Percentiles rank a stretch among this genome's conserved stretches.
Evolutionary conservation across 805 yeast genomes (phyloP).

Genomic region (Saturnispora saitoi): DNA sequence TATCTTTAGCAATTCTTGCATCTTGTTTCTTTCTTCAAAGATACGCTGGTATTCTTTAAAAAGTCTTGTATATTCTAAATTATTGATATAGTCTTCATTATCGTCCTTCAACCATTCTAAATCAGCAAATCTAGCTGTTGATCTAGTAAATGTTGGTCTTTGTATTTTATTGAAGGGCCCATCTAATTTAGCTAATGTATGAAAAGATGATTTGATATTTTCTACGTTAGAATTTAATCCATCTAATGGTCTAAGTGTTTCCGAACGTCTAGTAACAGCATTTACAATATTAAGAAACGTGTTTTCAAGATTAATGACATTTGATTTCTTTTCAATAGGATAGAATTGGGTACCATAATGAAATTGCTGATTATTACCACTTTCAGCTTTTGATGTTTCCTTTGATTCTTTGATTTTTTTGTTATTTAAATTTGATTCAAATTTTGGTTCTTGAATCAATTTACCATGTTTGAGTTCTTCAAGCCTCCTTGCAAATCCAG

Average conservation of each 20-base stretch:
- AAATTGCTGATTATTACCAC: neutral
- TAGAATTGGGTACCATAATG: constrained; percentile 8
- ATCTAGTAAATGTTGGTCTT: constrained; percentile 16
- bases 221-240: neutral
- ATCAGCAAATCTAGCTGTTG: constrained; percentile 23
- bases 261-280: neutral
- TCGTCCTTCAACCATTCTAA: constrained; percentile 27
- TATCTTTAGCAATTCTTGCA: constrained; percentile 29
- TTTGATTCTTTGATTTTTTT: too few species aligned
- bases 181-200: neutral
- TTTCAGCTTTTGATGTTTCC: neutral
- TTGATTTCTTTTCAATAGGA: neutral
- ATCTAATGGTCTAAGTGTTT: neutral
- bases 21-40: constrained; percentile 33
- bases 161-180: neutral
- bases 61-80: constrained; percentile 23
- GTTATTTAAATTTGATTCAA: neutral
- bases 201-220: constrained; percentile 2
- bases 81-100: constrained; percentile 24
- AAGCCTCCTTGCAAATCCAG: constrained; percentile 4
- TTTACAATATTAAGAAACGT: constrained; percentile 4
- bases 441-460: neutral
- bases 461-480: neutral
- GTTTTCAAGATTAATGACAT: neutral
- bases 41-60: constrained; percentile 37